Conservation (phyloP, 2,329 filamentous ascomycete genomes). For the Fusarium coffeatum region DNA sequence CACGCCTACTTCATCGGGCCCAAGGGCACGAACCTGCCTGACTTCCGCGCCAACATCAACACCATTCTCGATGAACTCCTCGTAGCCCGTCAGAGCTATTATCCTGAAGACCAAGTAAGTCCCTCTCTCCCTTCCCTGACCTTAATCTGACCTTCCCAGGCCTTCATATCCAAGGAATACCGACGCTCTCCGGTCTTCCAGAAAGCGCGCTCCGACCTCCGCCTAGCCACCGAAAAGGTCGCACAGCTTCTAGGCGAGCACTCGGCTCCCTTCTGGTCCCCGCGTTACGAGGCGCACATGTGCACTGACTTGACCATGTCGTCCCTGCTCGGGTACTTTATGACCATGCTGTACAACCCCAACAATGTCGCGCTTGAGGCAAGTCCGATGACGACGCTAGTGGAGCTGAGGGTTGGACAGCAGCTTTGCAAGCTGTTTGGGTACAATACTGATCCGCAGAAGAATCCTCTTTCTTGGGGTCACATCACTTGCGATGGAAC, state of each 20-base stretch:
- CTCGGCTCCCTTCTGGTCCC: slow-evolving; percentile 60
- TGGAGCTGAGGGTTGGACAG: slow-evolving; percentile 58
- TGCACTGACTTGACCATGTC: slow-evolving; percentile 57
- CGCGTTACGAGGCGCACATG: slow-evolving; percentile 62
- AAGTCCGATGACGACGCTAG: slow-evolving; percentile 58
- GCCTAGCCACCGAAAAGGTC: slow-evolving; percentile 50
- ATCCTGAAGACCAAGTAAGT: slow-evolving; percentile 51
- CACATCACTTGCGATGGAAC: slow-evolving; percentile 60
- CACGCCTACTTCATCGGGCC: slow-evolving; percentile 58
- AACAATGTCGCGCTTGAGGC: slow-evolving; percentile 62
- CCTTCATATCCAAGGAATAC: slow-evolving; percentile 53
- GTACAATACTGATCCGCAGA: slow-evolving; percentile 52
- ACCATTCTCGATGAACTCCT: slow-evolving; percentile 54
- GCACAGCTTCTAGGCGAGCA: slow-evolving; percentile 55
- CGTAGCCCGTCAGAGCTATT: slow-evolving; percentile 51
- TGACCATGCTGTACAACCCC: slow-evolving; percentile 63
- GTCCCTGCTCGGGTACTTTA: slow-evolving; percentile 58
- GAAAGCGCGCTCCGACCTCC: slow-evolving; percentile 49
- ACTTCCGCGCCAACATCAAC: slow-evolving; percentile 54
- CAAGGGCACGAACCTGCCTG: slow-evolving; percentile 55
- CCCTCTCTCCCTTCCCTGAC: rapidly evolving
- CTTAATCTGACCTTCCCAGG: not conserved
- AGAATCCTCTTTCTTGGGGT: slow-evolving; percentile 53
- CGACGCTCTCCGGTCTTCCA: slow-evolving; percentile 52
- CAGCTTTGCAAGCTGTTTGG: slow-evolving; percentile 60